Evolutionary conservation across 495 filamentous ascomycete genomes (phyloP).

Genomic region (Penicillium flavigenum): DNA sequence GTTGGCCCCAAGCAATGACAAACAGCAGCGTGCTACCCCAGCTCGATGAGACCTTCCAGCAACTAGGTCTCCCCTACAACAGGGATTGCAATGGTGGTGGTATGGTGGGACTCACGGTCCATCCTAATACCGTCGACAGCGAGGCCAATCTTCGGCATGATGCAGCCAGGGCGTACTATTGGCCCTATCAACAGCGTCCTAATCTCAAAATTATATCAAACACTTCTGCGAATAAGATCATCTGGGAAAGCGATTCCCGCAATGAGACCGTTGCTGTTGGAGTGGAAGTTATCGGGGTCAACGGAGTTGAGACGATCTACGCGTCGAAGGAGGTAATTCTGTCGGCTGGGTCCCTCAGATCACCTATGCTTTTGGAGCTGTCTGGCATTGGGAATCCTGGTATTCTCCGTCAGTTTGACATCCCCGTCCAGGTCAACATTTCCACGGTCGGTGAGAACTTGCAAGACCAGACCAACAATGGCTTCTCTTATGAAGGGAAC

Average conservation of each 20-base stretch:
- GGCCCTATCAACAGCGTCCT: conserved; percentile 29
- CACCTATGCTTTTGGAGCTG: conserved; percentile 58
- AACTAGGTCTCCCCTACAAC: conserved; percentile 38
- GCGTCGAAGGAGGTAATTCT: conserved; percentile 59
- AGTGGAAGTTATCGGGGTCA: conserved; percentile 22
- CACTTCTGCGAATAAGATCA: conserved; percentile 36
- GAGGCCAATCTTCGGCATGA: conserved; percentile 51
- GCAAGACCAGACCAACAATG: conserved; percentile 45
- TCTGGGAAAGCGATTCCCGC: conserved; percentile 22
- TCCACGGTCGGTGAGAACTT: conserved; percentile 48
- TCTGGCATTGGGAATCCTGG: conserved; percentile 57
- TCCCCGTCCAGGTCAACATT: conserved; percentile 41
- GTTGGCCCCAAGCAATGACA: conserved; percentile 37
- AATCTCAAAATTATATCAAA: conserved; percentile 39
- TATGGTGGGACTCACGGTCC: conserved; percentile 40
- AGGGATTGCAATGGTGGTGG: conserved; percentile 41
- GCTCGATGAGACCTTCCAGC: conserved; percentile 26
- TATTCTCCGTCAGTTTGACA: conserved; percentile 37
- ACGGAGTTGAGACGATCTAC: conserved; percentile 34
- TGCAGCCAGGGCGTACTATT: conserved; percentile 52
- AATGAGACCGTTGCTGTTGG: conserved; percentile 23
- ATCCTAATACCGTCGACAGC: conserved; percentile 41
- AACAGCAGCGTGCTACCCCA: conserved; percentile 29
- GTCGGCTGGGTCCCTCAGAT: conserved; percentile 57
- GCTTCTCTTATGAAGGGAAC: conserved; percentile 18